These are phyloP conservation scores for Uronychia binucleata DNA, from an alignment of 73 alveolate species.

Conservation along the genomic window DNA sequence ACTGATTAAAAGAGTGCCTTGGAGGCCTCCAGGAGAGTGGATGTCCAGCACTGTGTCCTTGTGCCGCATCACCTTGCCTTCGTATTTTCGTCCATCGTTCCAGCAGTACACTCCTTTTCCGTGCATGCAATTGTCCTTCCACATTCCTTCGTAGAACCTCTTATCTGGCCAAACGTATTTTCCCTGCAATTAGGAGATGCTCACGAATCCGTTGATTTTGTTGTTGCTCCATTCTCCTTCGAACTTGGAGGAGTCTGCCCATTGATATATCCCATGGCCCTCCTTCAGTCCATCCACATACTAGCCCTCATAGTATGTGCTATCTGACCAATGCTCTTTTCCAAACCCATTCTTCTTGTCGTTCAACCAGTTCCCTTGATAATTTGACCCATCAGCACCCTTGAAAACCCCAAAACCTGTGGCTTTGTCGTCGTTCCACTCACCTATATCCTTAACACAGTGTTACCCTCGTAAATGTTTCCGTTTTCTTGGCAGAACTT, in stretches of 20 bases:
- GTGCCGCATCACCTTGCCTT: no score
- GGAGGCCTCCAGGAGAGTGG: no score
- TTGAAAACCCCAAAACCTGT: neutral
- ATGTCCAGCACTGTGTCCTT: no score
- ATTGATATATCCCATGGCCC: constrained; percentile 18
- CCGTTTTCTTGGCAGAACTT: neutral
- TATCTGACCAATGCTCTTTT: neutral
- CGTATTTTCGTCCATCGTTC: constrained; percentile 21
- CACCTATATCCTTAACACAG: neutral
- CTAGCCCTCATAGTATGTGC: neutral
- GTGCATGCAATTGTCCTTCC: constrained; percentile 33
- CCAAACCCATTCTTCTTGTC: neutral
- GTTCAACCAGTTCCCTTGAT: neutral
- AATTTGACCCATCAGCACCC: neutral
- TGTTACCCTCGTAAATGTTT: neutral
- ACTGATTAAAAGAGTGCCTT: no score
- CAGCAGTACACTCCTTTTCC: constrained; percentile 46
- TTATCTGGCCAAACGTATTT: constrained; percentile 20
- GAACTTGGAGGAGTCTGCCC: neutral
- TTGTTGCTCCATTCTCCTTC: neutral
- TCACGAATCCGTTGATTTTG: neutral
- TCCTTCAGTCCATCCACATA: constrained; percentile 15
- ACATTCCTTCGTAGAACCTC: constrained; percentile 35
- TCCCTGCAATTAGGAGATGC: neutral
- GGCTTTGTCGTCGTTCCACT: neutral